Evolutionary conservation across 495 filamentous ascomycete species (phyloP).

Genomic region (Aspergillus kassunensis): DNA sequence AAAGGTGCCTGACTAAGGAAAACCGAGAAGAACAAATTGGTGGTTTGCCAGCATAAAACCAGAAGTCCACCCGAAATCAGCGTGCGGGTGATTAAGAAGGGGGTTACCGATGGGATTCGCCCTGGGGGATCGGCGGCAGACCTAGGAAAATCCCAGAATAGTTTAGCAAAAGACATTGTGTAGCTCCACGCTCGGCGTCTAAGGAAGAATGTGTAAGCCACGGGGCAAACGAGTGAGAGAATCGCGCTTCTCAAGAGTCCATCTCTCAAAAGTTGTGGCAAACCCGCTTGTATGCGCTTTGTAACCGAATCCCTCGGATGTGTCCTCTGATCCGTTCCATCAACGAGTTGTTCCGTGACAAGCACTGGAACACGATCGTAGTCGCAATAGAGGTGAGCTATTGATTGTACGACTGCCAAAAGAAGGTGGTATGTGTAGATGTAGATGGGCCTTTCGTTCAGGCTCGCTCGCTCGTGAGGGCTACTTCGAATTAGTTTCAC

Average conservation of each 20-base stretch:
- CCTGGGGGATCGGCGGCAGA: slow-evolving; percentile 56
- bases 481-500: slow-evolving; percentile 25
- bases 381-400: slow-evolving; percentile 67
- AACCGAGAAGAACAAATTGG: slow-evolving; percentile 70
- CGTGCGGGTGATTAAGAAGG: slow-evolving; percentile 56
- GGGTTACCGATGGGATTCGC: slow-evolving; percentile 52
- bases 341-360: slow-evolving; percentile 32
- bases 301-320: slow-evolving; percentile 32
- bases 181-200: slow-evolving; percentile 61
- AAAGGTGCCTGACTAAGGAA: slow-evolving; percentile 77
- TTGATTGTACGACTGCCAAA: slow-evolving; percentile 64
- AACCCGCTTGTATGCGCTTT: slow-evolving; percentile 27
- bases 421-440: slow-evolving; percentile 65
- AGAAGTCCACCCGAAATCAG: slow-evolving; percentile 62
- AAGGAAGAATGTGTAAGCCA: slow-evolving; percentile 64
- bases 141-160: slow-evolving; percentile 69
- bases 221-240: slow-evolving; percentile 39
- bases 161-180: slow-evolving; percentile 62
- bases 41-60: slow-evolving; percentile 65
- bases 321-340: slow-evolving; percentile 34
- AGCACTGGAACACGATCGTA: slow-evolving; percentile 65
- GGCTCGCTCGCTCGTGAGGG: slow-evolving; percentile 62
- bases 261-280: slow-evolving; percentile 23
- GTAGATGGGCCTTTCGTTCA: slow-evolving; percentile 88
- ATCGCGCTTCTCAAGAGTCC: slow-evolving; percentile 40